These are phyloP conservation scores for Ogataea nitratoaversa DNA, from an alignment of 805 yeast species.

Conservation along the genomic window DNA sequence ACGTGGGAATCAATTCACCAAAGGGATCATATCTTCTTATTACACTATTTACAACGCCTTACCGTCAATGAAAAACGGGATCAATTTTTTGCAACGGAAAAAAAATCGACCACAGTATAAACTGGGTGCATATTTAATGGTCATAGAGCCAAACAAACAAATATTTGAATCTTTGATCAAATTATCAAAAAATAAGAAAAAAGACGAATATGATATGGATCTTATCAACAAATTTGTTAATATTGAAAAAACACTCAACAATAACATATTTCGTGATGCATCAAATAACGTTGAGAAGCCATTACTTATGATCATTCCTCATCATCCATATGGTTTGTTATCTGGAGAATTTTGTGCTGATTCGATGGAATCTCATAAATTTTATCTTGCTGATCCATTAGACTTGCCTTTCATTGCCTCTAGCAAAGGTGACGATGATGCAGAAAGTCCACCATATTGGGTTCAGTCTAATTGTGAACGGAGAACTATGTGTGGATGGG, in stretches of 20 bases:
- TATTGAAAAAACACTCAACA: conserved; percentile 15
- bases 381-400: conserved; percentile 41
- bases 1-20: conserved; percentile 6
- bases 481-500: conserved; percentile 31
- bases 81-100: conserved; percentile 3
- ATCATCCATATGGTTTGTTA: conserved; percentile 44
- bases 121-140: conserved; percentile 51
- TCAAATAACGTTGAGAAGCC: conserved; percentile 19
- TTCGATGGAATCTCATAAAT: conserved; percentile 32
- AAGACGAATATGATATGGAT: conserved; percentile 53
- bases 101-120: conserved; percentile 10
- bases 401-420: conserved; percentile 32
- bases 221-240: conserved; percentile 37
- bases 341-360: conserved; percentile 43
- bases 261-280: conserved; percentile 7
- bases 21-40: no score
- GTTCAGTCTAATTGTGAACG: conserved; percentile 2
- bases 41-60: conserved; percentile 33
- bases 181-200: conserved; percentile 23
- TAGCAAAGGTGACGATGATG: conserved; percentile 5
- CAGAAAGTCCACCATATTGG: conserved; percentile 20
- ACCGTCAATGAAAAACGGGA: conserved; percentile 32
- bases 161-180: conserved; percentile 22
- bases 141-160: conserved; percentile 43
- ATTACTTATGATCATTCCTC: conserved; percentile 42